These are phyloP conservation scores for Ailanthus altissimus DNA, from an alignment of 345 rosid genomes.

Conservation along the genomic window DNA sequence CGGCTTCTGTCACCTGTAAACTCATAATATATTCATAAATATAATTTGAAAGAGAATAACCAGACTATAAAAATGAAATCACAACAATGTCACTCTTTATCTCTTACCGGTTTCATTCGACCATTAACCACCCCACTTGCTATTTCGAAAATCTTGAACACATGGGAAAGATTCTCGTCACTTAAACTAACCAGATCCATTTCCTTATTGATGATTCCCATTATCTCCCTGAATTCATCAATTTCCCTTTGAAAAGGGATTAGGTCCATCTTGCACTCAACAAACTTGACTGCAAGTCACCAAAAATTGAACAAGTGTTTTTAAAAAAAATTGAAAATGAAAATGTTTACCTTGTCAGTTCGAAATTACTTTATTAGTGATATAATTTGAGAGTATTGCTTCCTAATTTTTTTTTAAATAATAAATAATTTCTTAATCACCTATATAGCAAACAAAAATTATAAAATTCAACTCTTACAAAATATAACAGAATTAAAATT, in stretches of 20 bases:
- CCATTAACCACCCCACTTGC: slow-evolving; percentile 15
- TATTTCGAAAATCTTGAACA: slow-evolving; percentile 3
- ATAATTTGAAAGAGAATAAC: not conserved
- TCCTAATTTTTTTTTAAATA: too few species aligned
- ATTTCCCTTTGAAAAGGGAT: slow-evolving; percentile 3
- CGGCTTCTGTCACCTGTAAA: slow-evolving; percentile 3
- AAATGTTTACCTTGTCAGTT: too few species aligned
- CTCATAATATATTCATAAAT: not conserved
- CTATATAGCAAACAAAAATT: too few species aligned
- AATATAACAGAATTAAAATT: too few species aligned
- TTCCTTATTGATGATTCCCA: slow-evolving; percentile 16
- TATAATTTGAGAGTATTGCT: too few species aligned
- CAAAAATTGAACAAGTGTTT: not conserved
- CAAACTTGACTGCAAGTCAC: not conserved
- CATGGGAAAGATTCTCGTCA: slow-evolving; percentile 9
- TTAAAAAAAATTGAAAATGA: too few species aligned
- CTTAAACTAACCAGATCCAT: slow-evolving; percentile 15
- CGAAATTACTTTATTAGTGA: too few species aligned
- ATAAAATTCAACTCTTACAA: too few species aligned
- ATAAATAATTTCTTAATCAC: too few species aligned
- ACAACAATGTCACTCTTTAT: not conserved
- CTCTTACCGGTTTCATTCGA: slow-evolving; percentile 2
- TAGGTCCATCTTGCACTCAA: slow-evolving; percentile 3
- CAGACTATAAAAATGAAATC: not conserved
- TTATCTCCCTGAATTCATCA: slow-evolving; percentile 17